phyloP scores from a whole-genome alignment of 768 basidiomycete species.

The Imleria badia region DNA sequence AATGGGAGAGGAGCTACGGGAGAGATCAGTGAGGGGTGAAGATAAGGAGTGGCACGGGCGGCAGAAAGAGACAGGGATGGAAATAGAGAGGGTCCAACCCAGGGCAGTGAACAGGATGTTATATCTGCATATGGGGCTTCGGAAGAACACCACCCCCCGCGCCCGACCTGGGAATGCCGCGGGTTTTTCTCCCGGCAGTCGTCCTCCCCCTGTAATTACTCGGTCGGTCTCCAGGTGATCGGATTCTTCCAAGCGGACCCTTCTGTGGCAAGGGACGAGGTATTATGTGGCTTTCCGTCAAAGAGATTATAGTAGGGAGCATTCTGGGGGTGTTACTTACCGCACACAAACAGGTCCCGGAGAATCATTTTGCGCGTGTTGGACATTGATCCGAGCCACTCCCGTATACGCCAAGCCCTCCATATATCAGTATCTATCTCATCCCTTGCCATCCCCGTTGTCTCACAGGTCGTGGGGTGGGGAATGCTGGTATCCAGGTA shows the following conservation, averaged over 20 bases:
- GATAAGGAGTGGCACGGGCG: slow-evolving; percentile 14
- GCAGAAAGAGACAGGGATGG: neutral
- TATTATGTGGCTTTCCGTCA: neutral
- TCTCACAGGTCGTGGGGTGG: too few relatives aligned
- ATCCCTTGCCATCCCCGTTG: too few relatives aligned
- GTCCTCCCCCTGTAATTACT: slow-evolving; percentile 1
- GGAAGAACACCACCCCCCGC: slow-evolving; percentile 1
- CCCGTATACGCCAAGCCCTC: neutral
- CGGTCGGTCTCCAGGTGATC: slow-evolving; percentile 3
- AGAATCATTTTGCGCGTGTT: neutral
- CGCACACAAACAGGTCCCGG: neutral
- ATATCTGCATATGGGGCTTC: slow-evolving; percentile 22
- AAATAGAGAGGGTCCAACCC: neutral
- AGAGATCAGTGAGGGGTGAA: neutral
- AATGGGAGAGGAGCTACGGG: neutral
- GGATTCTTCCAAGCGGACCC: slow-evolving; percentile 3
- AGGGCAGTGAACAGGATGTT: slow-evolving; percentile 3
- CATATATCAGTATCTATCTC: neutral
- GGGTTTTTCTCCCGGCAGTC: slow-evolving; percentile 12
- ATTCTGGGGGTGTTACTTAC: neutral
- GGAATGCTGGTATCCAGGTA: too few relatives aligned
- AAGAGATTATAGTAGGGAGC: neutral
- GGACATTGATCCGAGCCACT: neutral
- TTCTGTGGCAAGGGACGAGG: neutral
- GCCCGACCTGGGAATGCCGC: slow-evolving; percentile 25